Evolutionary conservation across 129 eudicot genomes (phyloP).

Genomic region (Smallanthus sonchifolius): DNA sequence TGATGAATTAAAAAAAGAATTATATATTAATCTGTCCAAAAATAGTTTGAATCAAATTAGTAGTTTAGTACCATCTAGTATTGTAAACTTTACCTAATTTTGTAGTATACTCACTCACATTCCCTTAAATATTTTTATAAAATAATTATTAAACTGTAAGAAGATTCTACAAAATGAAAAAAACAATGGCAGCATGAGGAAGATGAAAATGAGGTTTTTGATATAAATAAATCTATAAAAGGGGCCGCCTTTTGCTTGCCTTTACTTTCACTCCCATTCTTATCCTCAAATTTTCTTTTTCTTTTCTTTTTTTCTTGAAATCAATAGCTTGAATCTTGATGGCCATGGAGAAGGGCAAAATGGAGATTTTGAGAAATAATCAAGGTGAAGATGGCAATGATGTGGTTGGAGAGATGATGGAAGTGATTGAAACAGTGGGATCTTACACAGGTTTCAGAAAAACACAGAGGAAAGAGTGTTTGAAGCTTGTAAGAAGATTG

Average conservation of each 20-base stretch:
- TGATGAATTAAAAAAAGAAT: not conserved
- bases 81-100: not conserved
- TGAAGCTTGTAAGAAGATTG: slow-evolving; percentile 54
- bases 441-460: slow-evolving; percentile 39
- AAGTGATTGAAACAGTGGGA: slow-evolving; percentile 46
- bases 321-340: slow-evolving; percentile 13
- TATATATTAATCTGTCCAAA: not conserved
- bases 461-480: slow-evolving; percentile 60
- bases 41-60: not conserved
- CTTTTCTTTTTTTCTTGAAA: not conserved
- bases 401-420: slow-evolving; percentile 39
- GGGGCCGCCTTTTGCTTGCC: slow-evolving; percentile 38
- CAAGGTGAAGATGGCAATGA: slow-evolving; percentile 23
- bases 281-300: slow-evolving; percentile 13
- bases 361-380: slow-evolving; percentile 17
- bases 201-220: not conserved
- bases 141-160: not conserved
- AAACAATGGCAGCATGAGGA: not conserved
- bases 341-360: slow-evolving; percentile 16
- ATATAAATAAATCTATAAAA: slow-evolving; percentile 6
- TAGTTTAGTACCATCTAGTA: not conserved
- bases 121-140: not conserved
- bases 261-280: slow-evolving; percentile 25
- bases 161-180: slow-evolving; percentile 1
- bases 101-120: not conserved